These are phyloP conservation scores for Eutypella sp. DNA, from an alignment of 2,329 filamentous ascomycete genomes.

Conservation along the genomic window DNA sequence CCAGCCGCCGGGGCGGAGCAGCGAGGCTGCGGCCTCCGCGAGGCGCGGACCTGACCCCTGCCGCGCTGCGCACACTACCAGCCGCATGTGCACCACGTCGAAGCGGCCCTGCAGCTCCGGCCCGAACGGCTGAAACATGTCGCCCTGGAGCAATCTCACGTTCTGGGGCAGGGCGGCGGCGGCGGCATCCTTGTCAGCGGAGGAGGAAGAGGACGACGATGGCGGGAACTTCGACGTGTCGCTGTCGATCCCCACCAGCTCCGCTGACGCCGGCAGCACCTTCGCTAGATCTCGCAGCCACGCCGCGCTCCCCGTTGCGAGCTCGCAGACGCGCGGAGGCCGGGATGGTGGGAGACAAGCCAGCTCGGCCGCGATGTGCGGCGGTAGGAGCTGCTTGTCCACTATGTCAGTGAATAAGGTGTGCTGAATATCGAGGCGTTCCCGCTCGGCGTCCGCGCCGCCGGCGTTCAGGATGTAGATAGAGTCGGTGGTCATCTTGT, in stretches of 20 bases:
- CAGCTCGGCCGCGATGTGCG: constrained; percentile 3
- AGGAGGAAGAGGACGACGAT: no score
- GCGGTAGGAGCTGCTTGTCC: constrained; percentile 5
- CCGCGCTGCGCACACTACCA: constrained; percentile 9
- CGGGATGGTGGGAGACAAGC: constrained; percentile 1
- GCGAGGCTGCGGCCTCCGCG: constrained; percentile 3
- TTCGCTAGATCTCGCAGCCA: constrained; percentile 10
- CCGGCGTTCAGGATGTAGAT: constrained; percentile 7
- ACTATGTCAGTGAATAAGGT: constrained; percentile 6
- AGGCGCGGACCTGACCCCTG: constrained; percentile 2
- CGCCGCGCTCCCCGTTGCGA: constrained; percentile 10
- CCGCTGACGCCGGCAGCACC: constrained; percentile 7
- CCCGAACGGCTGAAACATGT: constrained; percentile 10
- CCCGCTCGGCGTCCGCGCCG: constrained; percentile 1
- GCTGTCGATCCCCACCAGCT: constrained; percentile 12
- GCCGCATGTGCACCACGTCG: constrained; percentile 12
- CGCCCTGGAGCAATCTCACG: constrained; percentile 4
- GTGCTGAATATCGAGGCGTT: constrained; percentile 8
- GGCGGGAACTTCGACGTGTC: constrained; percentile 11
- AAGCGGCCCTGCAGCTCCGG: constrained; percentile 5
- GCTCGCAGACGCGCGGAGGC: constrained; percentile 7
- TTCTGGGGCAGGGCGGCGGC: constrained; percentile 3
- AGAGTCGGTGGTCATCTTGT: constrained; percentile 1
- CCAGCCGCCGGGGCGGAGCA: constrained; percentile 11
- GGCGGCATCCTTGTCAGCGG: no score